Base-by-base conservation (phyloP, 495 filamentous ascomycete species). In the Aspergillus heteromorphus region DNA sequence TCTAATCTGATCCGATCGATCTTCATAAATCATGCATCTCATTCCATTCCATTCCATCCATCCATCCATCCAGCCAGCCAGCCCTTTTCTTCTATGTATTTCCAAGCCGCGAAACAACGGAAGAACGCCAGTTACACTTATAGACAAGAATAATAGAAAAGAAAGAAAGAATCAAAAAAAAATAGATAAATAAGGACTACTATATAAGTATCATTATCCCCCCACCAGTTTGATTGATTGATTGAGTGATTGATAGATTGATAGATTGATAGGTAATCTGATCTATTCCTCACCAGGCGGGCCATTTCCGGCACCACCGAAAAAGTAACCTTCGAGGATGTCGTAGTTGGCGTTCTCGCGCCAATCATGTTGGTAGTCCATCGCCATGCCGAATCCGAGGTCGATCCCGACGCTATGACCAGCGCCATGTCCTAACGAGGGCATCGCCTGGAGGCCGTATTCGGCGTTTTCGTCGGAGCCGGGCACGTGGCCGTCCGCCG, bases 311-410 rank as follows among this genome's bases (percentile, higher is more conserved):
- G 65, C 65, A 20, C 73, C 73, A 17, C 91, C 91, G 73, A 96
- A 96, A 74, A 92, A 96, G 66, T 92, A 95, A 0, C 89, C 91
- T 68, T 95, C 89, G 66, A 96, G 88, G 25, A 96, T 69, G 78
- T 95, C 90, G 60, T 92, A 80, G 52, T 86, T 86, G 53, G 80
- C 77, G 20, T 86, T 87, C 47, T 92, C 89, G 54, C 81, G 85
- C 73, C 87, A 91, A 66, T 92, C 88, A 69, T 92, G 87, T 62
- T 87, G 83, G 59, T 83, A 75, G 19, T 86, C 87, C 40, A 87
- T 80, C 57, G 84, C 86, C 58, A 89, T 75, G 18, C 87, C 87
- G 59, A 91, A 87, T 0, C 87, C 88, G 43, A 92, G 72, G 57
- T 89, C 85, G 68, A 89, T 81, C 25, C 79, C 73, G 23, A 76